phyloP scores from a whole-genome alignment of 2,329 filamentous ascomycete species.

The Teratosphaeria gauchensis region DNA sequence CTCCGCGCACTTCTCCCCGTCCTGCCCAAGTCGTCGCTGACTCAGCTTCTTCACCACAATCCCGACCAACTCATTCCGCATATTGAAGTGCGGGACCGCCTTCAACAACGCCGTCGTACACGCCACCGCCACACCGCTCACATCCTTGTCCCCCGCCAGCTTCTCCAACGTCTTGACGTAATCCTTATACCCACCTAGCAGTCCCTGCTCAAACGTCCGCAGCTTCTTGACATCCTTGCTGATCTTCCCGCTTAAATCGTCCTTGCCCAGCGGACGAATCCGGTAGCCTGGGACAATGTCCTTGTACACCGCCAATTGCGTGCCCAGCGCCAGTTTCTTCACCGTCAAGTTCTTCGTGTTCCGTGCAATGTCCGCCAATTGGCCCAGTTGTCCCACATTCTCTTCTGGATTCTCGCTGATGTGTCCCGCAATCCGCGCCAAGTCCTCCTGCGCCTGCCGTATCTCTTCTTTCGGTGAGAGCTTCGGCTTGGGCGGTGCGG shows the following conservation, averaged over 20 bases:
- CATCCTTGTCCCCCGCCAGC: slow-evolving; percentile 45
- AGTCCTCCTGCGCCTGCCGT: slow-evolving; percentile 77
- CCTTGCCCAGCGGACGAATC: slow-evolving; percentile 72
- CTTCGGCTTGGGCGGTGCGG: slow-evolving; percentile 46
- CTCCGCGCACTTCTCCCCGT: slow-evolving; percentile 67
- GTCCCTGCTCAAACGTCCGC: slow-evolving; percentile 74
- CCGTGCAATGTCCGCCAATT: slow-evolving; percentile 62
- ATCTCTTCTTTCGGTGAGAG: slow-evolving; percentile 73
- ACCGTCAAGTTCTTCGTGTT: slow-evolving; percentile 58
- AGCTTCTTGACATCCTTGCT: slow-evolving; percentile 85
- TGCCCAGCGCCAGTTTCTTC: slow-evolving; percentile 75
- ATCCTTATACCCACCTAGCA: slow-evolving; percentile 73
- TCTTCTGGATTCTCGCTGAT: slow-evolving; percentile 93
- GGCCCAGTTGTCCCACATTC: slow-evolving; percentile 69
- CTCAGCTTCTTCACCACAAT: slow-evolving; percentile 80
- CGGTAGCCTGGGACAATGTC: slow-evolving; percentile 94
- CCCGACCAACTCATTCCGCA: slow-evolving; percentile 75
- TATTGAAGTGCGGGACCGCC: slow-evolving; percentile 93
- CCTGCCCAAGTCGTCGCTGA: slow-evolving; percentile 57
- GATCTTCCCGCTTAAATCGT: slow-evolving; percentile 65
- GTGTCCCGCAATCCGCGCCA: slow-evolving; percentile 69
- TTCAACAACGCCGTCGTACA: slow-evolving; percentile 76
- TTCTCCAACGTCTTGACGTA: slow-evolving; percentile 70
- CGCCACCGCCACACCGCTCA: slow-evolving; percentile 57
- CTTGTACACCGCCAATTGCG: slow-evolving; percentile 85